A percentile compares a stretch with the other conserved stretches of the same genome.
Evolutionary conservation across 176 grass and related monocot genomes (phyloP).

Genomic region (Echinochloa phyllopogon): DNA sequence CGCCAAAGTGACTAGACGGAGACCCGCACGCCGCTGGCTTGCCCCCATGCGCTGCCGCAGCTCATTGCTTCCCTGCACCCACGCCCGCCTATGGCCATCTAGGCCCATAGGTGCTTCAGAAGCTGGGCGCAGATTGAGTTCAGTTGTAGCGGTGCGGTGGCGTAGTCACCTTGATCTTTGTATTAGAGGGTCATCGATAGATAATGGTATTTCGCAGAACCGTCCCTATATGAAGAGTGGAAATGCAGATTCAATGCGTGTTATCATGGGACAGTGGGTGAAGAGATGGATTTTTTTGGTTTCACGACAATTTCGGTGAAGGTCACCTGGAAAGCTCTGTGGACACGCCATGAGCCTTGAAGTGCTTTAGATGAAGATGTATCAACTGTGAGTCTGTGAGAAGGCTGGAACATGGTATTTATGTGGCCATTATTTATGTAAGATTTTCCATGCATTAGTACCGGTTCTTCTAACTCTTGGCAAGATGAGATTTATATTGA

Average conservation of each 20-base stretch:
- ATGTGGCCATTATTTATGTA: no score
- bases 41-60: no score
- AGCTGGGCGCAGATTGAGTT: conserved; percentile 7
- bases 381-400: no score
- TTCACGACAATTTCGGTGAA: conserved; percentile 21
- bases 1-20: no score
- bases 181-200: not conserved
- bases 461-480: no score
- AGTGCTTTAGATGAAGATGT: not conserved
- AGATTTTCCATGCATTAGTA: no score
- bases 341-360: not conserved
- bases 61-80: no score
- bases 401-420: not conserved
- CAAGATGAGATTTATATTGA: no score
- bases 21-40: no score
- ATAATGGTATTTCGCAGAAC: not conserved
- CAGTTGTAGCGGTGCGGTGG: not conserved
- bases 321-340: conserved; percentile 15
- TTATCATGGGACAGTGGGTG: conserved; percentile 18
- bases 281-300: conserved; percentile 7
- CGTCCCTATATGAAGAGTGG: not conserved
- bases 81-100: no score
- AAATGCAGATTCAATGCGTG: not conserved
- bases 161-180: conserved; percentile 36
- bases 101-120: conserved; percentile 11